Conservation (phyloP, 1,284 basidiomycete species). For the Rhodotorula sp. region DNA sequence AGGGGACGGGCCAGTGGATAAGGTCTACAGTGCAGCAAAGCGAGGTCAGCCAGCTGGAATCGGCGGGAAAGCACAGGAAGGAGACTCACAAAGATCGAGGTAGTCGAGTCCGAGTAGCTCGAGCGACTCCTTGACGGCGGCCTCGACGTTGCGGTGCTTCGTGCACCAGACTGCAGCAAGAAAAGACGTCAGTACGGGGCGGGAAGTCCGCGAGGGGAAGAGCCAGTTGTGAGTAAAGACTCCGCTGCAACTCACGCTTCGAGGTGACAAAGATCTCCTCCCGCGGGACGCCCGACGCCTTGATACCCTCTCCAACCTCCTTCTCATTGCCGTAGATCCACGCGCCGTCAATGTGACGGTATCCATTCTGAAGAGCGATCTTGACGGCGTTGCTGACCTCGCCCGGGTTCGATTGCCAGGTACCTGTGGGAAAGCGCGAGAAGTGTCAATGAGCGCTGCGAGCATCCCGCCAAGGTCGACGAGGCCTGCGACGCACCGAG, state of each 20-base stretch:
- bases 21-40: conserved; percentile 13
- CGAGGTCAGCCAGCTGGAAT: not conserved
- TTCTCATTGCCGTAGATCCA: conserved; percentile 55
- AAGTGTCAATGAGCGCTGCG: not conserved
- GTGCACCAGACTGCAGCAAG: conserved; percentile 42
- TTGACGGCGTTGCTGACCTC: conserved; percentile 54
- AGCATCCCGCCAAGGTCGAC: too few relatives aligned
- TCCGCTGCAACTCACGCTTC: conserved; percentile 52
- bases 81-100: conserved; percentile 68
- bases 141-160: conserved; percentile 63
- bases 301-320: conserved; percentile 79
- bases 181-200: not conserved
- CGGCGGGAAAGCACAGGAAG: not conserved
- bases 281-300: conserved; percentile 70
- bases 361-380: conserved; percentile 70
- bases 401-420: conserved; percentile 69
- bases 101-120: conserved; percentile 71
- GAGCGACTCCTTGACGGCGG: conserved; percentile 68
- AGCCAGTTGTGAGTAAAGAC: not conserved
- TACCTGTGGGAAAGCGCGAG: conserved; percentile 53
- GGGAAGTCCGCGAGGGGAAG: not conserved
- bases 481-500: conserved; percentile 3
- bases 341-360: conserved; percentile 69
- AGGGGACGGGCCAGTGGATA: conserved; percentile 51
- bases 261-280: conserved; percentile 78